These are phyloP conservation scores for Pythium phragmitis DNA, from an alignment of 352 stramenopile species.

Conservation along the genomic window DNA sequence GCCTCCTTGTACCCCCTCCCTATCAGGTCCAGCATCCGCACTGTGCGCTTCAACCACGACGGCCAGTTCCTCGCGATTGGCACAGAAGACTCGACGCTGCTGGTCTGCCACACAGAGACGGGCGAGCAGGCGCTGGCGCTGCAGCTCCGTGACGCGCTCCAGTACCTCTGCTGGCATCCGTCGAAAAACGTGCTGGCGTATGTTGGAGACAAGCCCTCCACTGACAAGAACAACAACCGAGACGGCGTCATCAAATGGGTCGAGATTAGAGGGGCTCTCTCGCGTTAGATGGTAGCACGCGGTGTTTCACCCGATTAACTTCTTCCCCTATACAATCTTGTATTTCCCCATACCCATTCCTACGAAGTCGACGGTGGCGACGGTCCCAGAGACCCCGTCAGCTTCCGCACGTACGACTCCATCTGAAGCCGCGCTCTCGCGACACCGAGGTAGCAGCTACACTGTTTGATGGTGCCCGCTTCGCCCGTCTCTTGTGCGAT, in stretches of 20 bases:
- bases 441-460: slow-evolving; percentile 78
- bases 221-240: slow-evolving; percentile 78
- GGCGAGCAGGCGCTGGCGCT: slow-evolving; percentile 58
- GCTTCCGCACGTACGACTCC: slow-evolving; percentile 50
- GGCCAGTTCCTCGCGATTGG: slow-evolving; percentile 71
- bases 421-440: slow-evolving; percentile 70
- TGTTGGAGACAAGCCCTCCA: slow-evolving; percentile 74
- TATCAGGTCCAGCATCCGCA: slow-evolving; percentile 71
- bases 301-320: no score
- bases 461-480: slow-evolving; percentile 69
- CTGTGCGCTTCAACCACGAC: slow-evolving; percentile 77
- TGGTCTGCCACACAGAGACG: slow-evolving; percentile 64
- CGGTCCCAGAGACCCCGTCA: slow-evolving; percentile 30
- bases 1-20: neutral
- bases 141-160: slow-evolving; percentile 63
- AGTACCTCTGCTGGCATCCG: slow-evolving; percentile 84
- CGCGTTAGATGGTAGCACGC: slow-evolving; percentile 3
- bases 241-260: slow-evolving; percentile 86
- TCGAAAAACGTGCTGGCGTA: slow-evolving; percentile 82
- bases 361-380: neutral
- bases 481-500: slow-evolving; percentile 69
- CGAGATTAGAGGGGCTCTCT: slow-evolving; percentile 44
- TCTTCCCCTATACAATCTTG: no score
- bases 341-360: no score
- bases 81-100: slow-evolving; percentile 70